Conservation (phyloP, 805 yeast species). For the Grigorovia transvaalensis region DNA sequence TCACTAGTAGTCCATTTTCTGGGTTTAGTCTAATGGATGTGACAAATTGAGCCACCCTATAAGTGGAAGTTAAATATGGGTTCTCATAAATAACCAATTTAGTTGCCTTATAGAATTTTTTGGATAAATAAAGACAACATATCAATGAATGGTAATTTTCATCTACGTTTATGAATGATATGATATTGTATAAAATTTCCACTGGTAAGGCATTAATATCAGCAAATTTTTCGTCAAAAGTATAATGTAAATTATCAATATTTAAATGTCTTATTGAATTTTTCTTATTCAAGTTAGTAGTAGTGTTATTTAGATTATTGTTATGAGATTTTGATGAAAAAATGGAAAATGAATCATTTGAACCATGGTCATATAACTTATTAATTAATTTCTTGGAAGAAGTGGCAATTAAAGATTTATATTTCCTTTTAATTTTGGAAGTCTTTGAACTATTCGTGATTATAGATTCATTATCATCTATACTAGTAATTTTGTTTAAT, state of each 20-base stretch:
- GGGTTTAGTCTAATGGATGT: slow-evolving; percentile 50
- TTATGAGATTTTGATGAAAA: slow-evolving; percentile 22
- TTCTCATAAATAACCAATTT: slow-evolving; percentile 44
- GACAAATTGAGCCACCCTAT: slow-evolving; percentile 71
- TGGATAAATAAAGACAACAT: slow-evolving; percentile 41
- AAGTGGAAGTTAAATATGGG: slow-evolving; percentile 57
- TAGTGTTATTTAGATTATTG: neutral
- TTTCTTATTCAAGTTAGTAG: neutral
- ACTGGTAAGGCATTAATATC: slow-evolving; percentile 25
- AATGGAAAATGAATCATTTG: slow-evolving; percentile 23
- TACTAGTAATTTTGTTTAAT: slow-evolving; percentile 1
- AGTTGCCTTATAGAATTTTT: slow-evolving; percentile 39
- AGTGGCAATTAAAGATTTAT: slow-evolving; percentile 16
- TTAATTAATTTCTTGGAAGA: slow-evolving; percentile 24
- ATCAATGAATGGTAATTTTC: slow-evolving; percentile 24
- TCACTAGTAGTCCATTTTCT: slow-evolving; percentile 47
- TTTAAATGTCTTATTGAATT: neutral
- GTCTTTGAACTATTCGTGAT: slow-evolving; percentile 9
- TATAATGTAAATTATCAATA: slow-evolving; percentile 2
- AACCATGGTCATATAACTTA: slow-evolving; percentile 25
- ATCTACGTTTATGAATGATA: slow-evolving; percentile 14
- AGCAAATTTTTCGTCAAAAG: slow-evolving; percentile 9
- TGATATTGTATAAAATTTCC: slow-evolving; percentile 23
- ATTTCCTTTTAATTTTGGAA: slow-evolving; percentile 15
- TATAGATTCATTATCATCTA: slow-evolving; percentile 7